Evolutionary conservation across 176 grass and related monocot species (phyloP).

Genomic region (Rhynchospora breviuscula): DNA sequence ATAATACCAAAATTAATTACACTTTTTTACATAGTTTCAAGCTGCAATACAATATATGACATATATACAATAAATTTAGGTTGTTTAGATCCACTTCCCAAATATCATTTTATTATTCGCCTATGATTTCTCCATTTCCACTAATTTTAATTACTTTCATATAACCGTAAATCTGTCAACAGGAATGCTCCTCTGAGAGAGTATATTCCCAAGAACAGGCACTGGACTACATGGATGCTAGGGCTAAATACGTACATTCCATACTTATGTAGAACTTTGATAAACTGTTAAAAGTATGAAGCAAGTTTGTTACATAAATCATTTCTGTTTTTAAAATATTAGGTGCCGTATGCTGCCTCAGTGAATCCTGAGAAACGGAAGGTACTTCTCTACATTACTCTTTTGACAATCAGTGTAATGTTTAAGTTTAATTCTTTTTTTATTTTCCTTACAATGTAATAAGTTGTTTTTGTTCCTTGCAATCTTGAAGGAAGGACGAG

Average conservation of each 20-base stretch:
- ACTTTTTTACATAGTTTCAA: too few species aligned
- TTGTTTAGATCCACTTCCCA: too few species aligned
- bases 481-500: slow-evolving; percentile 43
- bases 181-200: too few species aligned
- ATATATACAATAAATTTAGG: too few species aligned
- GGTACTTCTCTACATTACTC: slow-evolving; percentile 33
- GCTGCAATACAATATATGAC: too few species aligned
- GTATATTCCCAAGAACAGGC: slow-evolving; percentile 64
- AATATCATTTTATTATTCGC: not conserved
- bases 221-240: slow-evolving; percentile 67
- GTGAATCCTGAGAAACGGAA: slow-evolving; percentile 45
- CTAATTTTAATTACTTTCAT: too few species aligned
- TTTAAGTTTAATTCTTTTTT: not conserved
- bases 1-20: too few species aligned
- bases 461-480: not conserved
- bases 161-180: too few species aligned
- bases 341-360: slow-evolving; percentile 50
- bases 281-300: not conserved
- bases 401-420: not conserved
- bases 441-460: not conserved
- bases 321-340: slow-evolving; percentile 6
- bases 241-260: slow-evolving; percentile 25
- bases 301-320: not conserved
- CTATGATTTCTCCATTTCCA: too few species aligned
- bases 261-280: not conserved